phyloP scores from a whole-genome alignment of 441 rosid genomes.

The Manihot esculenta region DNA sequence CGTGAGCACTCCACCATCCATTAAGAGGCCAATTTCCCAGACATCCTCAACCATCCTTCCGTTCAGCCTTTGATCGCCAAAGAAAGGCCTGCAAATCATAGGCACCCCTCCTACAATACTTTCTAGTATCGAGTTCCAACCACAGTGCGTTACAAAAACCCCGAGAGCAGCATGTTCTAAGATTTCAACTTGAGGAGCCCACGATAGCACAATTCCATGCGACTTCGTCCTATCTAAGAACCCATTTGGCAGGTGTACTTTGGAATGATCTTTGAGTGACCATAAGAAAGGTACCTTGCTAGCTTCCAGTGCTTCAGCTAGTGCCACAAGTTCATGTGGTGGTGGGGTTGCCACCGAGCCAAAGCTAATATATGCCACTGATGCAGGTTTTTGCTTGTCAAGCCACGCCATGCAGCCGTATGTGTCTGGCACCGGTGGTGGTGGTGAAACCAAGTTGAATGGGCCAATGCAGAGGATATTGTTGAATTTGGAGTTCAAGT shows the following conservation, averaged over 20 bases:
- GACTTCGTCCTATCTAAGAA: conserved; percentile 28
- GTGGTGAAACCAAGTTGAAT: conserved; percentile 28
- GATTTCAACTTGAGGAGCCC: conserved; percentile 6
- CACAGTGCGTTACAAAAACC: conserved; percentile 14
- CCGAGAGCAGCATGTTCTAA: background rate
- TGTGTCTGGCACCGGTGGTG: conserved; percentile 5
- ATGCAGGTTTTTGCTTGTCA: conserved; percentile 28
- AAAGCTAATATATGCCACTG: conserved; percentile 39
- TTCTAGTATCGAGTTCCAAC: conserved; percentile 12
- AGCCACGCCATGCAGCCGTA: conserved; percentile 35
- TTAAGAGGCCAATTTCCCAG: conserved; percentile 27
- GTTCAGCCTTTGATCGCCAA: conserved; percentile 9
- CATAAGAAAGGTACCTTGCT: conserved; percentile 34
- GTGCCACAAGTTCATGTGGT: conserved; percentile 25
- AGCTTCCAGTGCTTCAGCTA: conserved; percentile 32
- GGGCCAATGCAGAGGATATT: conserved; percentile 50
- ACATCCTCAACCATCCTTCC: conserved; percentile 28
- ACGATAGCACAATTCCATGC: conserved; percentile 26
- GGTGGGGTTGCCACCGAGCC: conserved; percentile 30
- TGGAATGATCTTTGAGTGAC: conserved; percentile 34
- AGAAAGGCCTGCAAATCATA: conserved; percentile 18
- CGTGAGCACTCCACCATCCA: conserved; percentile 27
- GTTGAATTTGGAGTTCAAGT: conserved; percentile 42
- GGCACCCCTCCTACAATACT: conserved; percentile 18
- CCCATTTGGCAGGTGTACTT: conserved; percentile 24